These are phyloP conservation scores for Lentinula sp. DNA, from an alignment of 768 basidiomycete genomes.

Conservation along the genomic window DNA sequence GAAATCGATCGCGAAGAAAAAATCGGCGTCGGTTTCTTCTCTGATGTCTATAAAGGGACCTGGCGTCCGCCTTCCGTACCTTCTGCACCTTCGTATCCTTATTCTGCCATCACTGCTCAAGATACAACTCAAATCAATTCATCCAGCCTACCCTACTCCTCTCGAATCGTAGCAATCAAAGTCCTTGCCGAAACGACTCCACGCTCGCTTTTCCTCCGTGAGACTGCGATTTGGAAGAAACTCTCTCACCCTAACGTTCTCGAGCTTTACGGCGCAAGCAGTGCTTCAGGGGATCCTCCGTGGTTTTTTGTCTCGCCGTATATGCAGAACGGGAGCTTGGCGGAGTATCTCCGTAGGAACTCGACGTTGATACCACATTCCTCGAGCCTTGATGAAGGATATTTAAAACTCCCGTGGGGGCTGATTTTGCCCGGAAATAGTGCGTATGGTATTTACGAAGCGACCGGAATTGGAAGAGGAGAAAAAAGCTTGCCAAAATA, in stretches of 20 bases:
- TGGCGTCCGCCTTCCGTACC: slow-evolving; percentile 41
- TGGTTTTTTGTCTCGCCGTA: slow-evolving; percentile 81
- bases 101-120: neutral
- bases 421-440: neutral
- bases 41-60: slow-evolving; percentile 68
- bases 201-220: slow-evolving; percentile 57
- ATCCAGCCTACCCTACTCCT: neutral
- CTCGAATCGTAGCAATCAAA: slow-evolving; percentile 64
- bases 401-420: neutral
- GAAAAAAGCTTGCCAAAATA: neutral
- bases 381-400: neutral
- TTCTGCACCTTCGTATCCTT: neutral
- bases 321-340: slow-evolving; percentile 57
- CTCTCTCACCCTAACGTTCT: slow-evolving; percentile 68
- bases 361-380: neutral
- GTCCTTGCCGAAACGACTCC: slow-evolving; percentile 59
- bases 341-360: slow-evolving; percentile 38
- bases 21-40: slow-evolving; percentile 72
- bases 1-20: slow-evolving; percentile 68
- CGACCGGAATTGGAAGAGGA: slow-evolving; percentile 10
- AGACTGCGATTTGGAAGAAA: slow-evolving; percentile 67
- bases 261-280: slow-evolving; percentile 72
- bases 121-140: neutral
- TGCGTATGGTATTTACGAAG: neutral
- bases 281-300: slow-evolving; percentile 59